Evolutionary conservation across 2,329 filamentous ascomycete species (phyloP).

Genomic region (Calonectria pseudoturangicola): DNA sequence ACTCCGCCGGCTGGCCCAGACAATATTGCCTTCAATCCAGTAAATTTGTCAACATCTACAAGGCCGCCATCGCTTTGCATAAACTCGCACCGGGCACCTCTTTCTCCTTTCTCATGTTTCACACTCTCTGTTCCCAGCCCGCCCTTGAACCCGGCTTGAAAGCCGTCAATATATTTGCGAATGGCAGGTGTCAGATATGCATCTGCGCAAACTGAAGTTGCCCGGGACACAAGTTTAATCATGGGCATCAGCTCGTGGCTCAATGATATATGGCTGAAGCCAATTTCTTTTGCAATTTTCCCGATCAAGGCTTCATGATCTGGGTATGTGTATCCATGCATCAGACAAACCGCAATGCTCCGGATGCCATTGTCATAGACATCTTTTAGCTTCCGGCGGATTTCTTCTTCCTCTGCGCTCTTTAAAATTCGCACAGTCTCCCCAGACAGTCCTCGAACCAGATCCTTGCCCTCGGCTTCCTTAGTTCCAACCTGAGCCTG

Average conservation of each 20-base stretch:
- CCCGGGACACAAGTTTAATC: slow-evolving; percentile 66
- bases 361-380: slow-evolving; percentile 81
- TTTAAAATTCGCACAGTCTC: slow-evolving; percentile 82
- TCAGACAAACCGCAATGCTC: slow-evolving; percentile 91
- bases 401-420: slow-evolving; percentile 72
- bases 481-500: slow-evolving; percentile 70
- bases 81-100: slow-evolving; percentile 90
- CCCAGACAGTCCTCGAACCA: slow-evolving; percentile 81
- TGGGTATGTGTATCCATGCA: slow-evolving; percentile 95
- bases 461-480: slow-evolving; percentile 70
- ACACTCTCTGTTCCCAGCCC: slow-evolving; percentile 86
- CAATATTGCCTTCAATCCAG: slow-evolving; percentile 88
- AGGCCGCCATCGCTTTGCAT: slow-evolving; percentile 91
- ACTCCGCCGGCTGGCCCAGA: slow-evolving; percentile 95
- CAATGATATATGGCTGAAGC: slow-evolving; percentile 82
- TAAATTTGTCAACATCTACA: slow-evolving; percentile 86
- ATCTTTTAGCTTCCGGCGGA: slow-evolving; percentile 75
- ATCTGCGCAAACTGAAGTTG: slow-evolving; percentile 66
- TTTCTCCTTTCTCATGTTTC: slow-evolving; percentile 77
- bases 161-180: slow-evolving; percentile 77
- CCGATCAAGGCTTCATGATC: slow-evolving; percentile 89
- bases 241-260: slow-evolving; percentile 65
- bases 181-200: slow-evolving; percentile 67
- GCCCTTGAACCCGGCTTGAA: slow-evolving; percentile 87
- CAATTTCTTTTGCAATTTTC: slow-evolving; percentile 84